Base-by-base conservation (phyloP, 2,329 filamentous ascomycete species). In the Neoscytalidium dimidiatum region DNA sequence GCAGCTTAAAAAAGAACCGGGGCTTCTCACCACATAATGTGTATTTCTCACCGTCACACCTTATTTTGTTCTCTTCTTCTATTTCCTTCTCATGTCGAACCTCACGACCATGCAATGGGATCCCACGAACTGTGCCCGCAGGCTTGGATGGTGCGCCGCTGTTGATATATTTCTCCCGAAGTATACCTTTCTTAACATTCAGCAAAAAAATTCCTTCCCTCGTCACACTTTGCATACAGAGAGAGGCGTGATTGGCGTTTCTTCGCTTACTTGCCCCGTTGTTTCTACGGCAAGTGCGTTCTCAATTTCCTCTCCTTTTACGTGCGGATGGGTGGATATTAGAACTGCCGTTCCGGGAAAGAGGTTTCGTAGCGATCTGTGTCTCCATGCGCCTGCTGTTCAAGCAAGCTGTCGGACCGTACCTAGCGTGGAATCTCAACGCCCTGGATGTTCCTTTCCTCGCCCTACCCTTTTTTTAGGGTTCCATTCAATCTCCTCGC, bases 61-160 rank as follows among this genome's bases (percentile, higher is more conserved):
- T 43, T 7, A 6, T n/a, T 2, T 21, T 19, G n/a, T 29, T 26
- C n/a, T 19, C n/a, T 19, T 29, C 8, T 14, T 5, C 23, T 17
- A 4, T 41, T 14, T 41, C 38, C 6, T 33, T 33, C 11, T 41
- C 17, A 26, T 41, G 33, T 29, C 52, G 19, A 43, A n/a, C 53
- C 23, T 44, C 53, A 58, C 53, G 53, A 58, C 35, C 53, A 58
- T 43, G 17, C 35, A 43, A 58, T 41, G 35, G 53, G 35, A 41
- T 21, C 23, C n/a, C 35, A 43, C 38, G 53, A 58, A 28, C n/a
- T 43, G 38, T 58, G 35, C 35, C 53, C 53, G 38, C 53, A 58
- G 23, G 35, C 23, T 44, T 23, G 53, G 53, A 58, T 28, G 38
- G 35, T 58, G 44, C 53, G 26, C 33, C 19, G 21, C 14, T 26